Evolutionary conservation across 768 basidiomycete genomes (phyloP).

Genomic region (Coprinopsis strossmayeri): DNA sequence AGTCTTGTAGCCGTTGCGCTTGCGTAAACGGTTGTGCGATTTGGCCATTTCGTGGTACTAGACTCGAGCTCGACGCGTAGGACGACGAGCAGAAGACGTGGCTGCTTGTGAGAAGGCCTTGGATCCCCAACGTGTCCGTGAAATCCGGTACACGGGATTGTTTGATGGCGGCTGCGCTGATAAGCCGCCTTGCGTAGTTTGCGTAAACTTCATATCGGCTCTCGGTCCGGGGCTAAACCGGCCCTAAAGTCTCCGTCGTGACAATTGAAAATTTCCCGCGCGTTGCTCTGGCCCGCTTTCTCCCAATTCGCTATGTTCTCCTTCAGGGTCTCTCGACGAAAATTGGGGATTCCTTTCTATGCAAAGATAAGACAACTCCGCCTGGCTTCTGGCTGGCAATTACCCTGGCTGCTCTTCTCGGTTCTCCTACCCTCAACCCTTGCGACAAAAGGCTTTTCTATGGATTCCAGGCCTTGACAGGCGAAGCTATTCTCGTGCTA

Average conservation of each 20-base stretch:
- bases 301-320: neutral
- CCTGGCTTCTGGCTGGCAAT: no score
- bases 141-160: constrained; percentile 1
- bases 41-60: constrained; percentile 2
- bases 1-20: constrained; percentile 19
- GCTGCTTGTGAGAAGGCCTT: constrained; percentile 1
- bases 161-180: constrained; percentile 3
- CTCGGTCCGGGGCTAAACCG: neutral
- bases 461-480: no score
- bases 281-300: neutral
- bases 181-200: no score
- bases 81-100: constrained; percentile 9
- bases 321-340: no score
- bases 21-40: constrained; percentile 21
- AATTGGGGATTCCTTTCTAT: no score
- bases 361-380: no score
- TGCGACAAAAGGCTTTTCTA: no score
- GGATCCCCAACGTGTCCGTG: neutral
- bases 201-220: no score
- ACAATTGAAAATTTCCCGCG: neutral
- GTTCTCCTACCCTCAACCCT: no score
- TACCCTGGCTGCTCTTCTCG: no score
- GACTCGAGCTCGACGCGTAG: constrained; percentile 4
- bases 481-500: no score
- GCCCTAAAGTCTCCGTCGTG: constrained; percentile 1